A percentile compares a stretch with the other conserved stretches of the same genome.
Evolutionary conservation across 2,329 filamentous ascomycete genomes (phyloP).

Genomic region (Lasiodiplodia hormozganensis): DNA sequence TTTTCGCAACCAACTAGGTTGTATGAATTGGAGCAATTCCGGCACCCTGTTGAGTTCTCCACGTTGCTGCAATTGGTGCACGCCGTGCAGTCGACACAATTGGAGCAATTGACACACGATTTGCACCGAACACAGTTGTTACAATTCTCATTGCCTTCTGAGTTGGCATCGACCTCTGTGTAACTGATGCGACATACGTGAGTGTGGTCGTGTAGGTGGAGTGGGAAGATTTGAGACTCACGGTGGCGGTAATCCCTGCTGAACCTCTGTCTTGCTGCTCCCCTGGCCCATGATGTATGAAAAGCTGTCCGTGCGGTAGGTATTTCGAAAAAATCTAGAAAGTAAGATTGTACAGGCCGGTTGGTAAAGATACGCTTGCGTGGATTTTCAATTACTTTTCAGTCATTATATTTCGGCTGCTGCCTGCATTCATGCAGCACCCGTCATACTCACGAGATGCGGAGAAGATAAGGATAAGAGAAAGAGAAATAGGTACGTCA

Average conservation of each 20-base stretch:
- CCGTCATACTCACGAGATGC: not conserved
- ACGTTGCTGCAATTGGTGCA: not conserved
- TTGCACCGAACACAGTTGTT: not conserved
- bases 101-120: not conserved
- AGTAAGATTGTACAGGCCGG: not conserved
- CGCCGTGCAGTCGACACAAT: conserved; percentile 6
- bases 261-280: not conserved
- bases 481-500: not conserved
- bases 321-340: not conserved
- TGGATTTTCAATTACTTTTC: not conserved
- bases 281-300: conserved; percentile 5
- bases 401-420: not conserved
- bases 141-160: conserved; percentile 4
- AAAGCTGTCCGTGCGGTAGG: not conserved
- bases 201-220: not conserved
- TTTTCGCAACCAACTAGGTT: conserved; percentile 3
- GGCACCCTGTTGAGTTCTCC: not conserved
- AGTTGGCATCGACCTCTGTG: no score
- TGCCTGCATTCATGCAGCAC: not conserved
- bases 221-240: not conserved
- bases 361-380: not conserved
- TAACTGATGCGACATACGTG: not conserved
- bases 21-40: conserved; percentile 8
- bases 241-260: not conserved
- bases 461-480: conserved; percentile 11